These are phyloP conservation scores for Cladorrhinum sp. DNA, from an alignment of 2,329 filamentous ascomycete species.

Conservation along the genomic window DNA sequence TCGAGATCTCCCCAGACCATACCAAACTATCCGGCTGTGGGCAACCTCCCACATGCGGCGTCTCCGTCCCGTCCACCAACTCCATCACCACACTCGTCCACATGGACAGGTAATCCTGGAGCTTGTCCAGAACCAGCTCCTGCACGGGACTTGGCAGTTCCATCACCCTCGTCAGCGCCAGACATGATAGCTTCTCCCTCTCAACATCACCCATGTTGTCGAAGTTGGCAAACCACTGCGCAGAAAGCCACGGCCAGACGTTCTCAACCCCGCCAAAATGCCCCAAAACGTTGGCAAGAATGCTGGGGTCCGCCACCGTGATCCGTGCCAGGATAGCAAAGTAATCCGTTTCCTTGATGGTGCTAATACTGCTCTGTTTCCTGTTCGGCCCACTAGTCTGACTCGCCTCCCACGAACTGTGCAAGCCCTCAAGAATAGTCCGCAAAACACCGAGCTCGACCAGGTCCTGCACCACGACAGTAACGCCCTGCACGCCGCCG, in stretches of 20 bases:
- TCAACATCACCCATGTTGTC: constrained; percentile 64
- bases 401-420: constrained; percentile 68
- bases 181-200: constrained; percentile 67
- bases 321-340: constrained; percentile 79
- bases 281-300: constrained; percentile 60
- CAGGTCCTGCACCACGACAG: constrained; percentile 63
- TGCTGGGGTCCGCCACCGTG: constrained; percentile 65
- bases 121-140: constrained; percentile 54
- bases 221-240: constrained; percentile 66
- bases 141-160: constrained; percentile 59
- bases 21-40: constrained; percentile 37
- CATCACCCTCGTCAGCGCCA: constrained; percentile 69
- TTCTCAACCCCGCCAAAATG: constrained; percentile 46
- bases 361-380: constrained; percentile 65
- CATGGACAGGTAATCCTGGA: constrained; percentile 72
- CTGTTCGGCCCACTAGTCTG: constrained; percentile 79
- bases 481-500: constrained; percentile 59
- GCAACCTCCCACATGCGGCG: neutral
- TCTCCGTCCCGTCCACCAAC: constrained; percentile 54
- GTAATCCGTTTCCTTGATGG: constrained; percentile 79
- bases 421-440: constrained; percentile 63
- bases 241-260: constrained; percentile 58
- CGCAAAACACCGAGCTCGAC: constrained; percentile 60
- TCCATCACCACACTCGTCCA: constrained; percentile 71
- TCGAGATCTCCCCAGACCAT: constrained; percentile 35